A percentile compares a stretch with the other conserved stretches of the same genome.
Conservation (phyloP, 169 alveolate species). For the Plasmodium inui region DNA sequence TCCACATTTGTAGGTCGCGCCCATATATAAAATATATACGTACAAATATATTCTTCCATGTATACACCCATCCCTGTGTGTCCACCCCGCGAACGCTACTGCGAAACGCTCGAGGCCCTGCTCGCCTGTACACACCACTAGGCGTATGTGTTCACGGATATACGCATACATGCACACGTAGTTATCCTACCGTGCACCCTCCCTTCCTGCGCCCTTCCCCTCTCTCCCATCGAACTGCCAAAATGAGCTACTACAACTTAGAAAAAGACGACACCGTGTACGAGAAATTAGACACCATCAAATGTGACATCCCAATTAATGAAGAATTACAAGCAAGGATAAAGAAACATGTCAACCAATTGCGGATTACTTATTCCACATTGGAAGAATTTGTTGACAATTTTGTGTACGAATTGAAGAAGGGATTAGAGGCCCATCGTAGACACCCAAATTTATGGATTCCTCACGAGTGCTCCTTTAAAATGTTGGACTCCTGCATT, state of each 20-base stretch:
- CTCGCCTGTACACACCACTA: neutral
- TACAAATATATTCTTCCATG: neutral
- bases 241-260: constrained; percentile 45
- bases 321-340: constrained; percentile 25
- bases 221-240: neutral
- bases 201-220: neutral
- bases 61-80: neutral
- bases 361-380: constrained; percentile 27
- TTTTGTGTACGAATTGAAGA: constrained; percentile 78
- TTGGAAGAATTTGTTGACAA: constrained; percentile 73
- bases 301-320: constrained; percentile 55
- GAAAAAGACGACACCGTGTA: constrained; percentile 26
- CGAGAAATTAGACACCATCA: constrained; percentile 44
- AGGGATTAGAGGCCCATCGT: constrained; percentile 85
- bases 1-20: neutral
- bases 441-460: constrained; percentile 85
- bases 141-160: neutral
- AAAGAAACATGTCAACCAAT: constrained; percentile 52
- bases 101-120: too few relatives aligned
- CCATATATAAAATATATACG: neutral
- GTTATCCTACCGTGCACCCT: neutral
- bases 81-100: too few relatives aligned
- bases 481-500: constrained; percentile 91
- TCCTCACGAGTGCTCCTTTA: constrained; percentile 86
- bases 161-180: neutral